A percentile compares a stretch with the other conserved stretches of the same genome.
Evolutionary conservation across 345 rosid genomes (phyloP).

Genomic region (Citrus reticulata): DNA sequence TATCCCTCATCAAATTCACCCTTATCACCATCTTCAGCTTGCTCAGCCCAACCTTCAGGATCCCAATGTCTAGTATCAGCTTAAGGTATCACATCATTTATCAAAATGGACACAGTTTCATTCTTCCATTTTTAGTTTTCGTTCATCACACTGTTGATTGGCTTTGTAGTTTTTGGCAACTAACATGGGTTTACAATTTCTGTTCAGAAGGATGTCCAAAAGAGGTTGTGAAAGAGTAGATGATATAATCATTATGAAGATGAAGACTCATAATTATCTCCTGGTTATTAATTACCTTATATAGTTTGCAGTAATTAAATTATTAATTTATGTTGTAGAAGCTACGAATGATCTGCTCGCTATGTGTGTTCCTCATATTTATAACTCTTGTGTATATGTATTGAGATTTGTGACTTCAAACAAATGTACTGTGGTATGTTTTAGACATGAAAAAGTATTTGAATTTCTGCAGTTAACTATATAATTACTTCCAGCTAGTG

Average conservation of each 20-base stretch:
- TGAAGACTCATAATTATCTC: not conserved
- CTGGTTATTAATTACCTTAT: not conserved
- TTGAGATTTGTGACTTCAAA: not conserved
- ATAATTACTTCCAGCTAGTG: not conserved
- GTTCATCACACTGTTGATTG: not conserved
- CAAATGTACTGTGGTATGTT: not conserved
- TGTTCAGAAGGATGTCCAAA: not conserved
- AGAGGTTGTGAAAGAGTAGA: not conserved
- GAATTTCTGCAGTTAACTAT: not conserved
- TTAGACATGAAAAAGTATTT: not conserved
- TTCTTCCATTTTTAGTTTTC: not conserved
- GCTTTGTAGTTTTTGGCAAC: not conserved
- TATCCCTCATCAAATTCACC: conserved; percentile 42
- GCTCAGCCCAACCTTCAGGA: conserved; percentile 62
- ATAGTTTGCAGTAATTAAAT: not conserved
- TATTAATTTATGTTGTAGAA: not conserved
- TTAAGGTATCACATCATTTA: not conserved
- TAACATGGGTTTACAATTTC: not conserved
- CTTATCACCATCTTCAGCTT: conserved; percentile 67
- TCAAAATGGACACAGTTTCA: not conserved
- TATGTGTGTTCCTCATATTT: not conserved
- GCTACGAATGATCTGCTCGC: not conserved
- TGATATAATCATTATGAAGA: not conserved
- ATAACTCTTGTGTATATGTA: not conserved
- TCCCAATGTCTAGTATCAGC: conserved; percentile 7